Evolutionary conservation across 2,329 filamentous ascomycete genomes (phyloP), one percentile per base, ranked within the genome.

Genomic region (Dendrostoma leiphaemia): DNA sequence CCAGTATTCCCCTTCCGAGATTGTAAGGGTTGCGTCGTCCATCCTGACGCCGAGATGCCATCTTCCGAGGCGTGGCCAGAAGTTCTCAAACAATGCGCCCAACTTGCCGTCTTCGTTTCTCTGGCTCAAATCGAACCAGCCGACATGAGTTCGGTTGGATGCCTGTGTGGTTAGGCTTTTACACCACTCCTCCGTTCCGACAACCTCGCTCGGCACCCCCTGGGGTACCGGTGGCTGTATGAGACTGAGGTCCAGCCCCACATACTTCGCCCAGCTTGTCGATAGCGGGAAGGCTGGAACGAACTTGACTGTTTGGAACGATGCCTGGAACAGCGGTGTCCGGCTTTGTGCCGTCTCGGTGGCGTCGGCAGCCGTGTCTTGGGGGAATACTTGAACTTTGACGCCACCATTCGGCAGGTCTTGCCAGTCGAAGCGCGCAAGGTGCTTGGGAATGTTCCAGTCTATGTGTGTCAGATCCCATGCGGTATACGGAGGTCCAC

Each of bases 361-460:
- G 1, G 57, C 15, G 51, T 69, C 66, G 21, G 51, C 58, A 2
- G 57, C 56, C 1, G 63, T 69, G 61, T 78, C 74, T 56, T 75
- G 66, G 2, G 77, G 76, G 59, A 69, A 77, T 28, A 81, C 74
- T 35, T 73, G 68, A 54, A 80, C 70, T 7, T 63, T 66, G 17
- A 68, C 70, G 28, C 69, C 65, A 29, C 69, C 69, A 54, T 72
- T 64, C 6, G 68, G 54, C 31, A 67, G 58, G 17, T 69, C 61
- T 13, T 66, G 64, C 71, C 76, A 82, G 13, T 72, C 70, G 61
- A 82, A 82, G 10, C 67, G 67, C 32, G 80, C 80, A 13, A 82
- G 71, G 53, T 82, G 78, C 60, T 82, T 82, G 12, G 79, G 78
- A 28, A 79, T 75, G 60, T 80, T 81, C 79, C 78, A 82, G 57